Evolutionary conservation across 805 yeast genomes (phyloP).

Genomic region (Starmerella vaccinii): DNA sequence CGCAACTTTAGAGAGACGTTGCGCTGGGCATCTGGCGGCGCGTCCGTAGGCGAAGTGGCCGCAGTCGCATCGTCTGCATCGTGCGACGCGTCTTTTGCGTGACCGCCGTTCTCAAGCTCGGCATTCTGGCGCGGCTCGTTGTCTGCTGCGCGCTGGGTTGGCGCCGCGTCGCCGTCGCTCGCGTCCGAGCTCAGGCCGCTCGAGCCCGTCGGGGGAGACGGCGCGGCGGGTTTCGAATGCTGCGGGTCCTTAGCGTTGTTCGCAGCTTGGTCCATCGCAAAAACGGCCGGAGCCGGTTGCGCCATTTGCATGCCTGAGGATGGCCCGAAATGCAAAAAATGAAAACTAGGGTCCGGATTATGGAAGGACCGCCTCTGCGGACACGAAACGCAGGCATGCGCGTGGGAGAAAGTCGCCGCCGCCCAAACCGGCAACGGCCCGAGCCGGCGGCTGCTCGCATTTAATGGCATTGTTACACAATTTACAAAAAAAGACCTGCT

Average conservation of each 20-base stretch:
- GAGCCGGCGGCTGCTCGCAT: background rate
- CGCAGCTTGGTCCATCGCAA: background rate
- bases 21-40: background rate
- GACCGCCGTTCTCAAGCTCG: background rate
- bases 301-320: conserved; percentile 3
- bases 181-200: background rate
- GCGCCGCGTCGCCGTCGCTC: background rate
- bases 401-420: background rate
- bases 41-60: too few relatives aligned
- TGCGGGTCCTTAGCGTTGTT: background rate
- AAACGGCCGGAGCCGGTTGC: conserved; percentile 7
- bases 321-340: conserved; percentile 2
- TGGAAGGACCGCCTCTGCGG: conserved; percentile 4
- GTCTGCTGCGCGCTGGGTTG: background rate
- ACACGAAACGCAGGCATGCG: background rate
- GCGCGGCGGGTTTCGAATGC: background rate
- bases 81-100: background rate
- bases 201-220: background rate
- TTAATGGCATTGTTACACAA: background rate
- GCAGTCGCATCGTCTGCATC: background rate
- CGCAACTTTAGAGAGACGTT: conserved; percentile 1
- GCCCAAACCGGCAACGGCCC: background rate
- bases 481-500: background rate
- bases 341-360: conserved; percentile 8
- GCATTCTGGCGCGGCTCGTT: background rate